Conservation (phyloP, 805 yeast species). For the Teunomyces stri region DNA sequence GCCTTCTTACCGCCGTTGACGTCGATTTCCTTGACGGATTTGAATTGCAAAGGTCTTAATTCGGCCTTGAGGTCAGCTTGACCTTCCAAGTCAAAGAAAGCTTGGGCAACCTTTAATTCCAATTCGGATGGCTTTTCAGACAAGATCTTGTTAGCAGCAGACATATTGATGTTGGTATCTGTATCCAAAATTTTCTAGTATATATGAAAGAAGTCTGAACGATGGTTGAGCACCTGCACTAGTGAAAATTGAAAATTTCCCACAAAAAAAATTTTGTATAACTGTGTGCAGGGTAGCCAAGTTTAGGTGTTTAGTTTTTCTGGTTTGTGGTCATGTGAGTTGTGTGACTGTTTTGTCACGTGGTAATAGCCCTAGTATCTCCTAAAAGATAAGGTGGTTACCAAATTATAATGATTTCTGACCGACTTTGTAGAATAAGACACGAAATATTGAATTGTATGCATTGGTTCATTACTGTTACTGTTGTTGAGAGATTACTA, state of each 20-base stretch:
- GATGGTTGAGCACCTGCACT: background rate
- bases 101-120: conserved; percentile 99
- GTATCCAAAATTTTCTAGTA: conserved; percentile 11
- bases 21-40: conserved; percentile 96
- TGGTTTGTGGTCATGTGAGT: conserved; percentile 9
- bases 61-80: conserved; percentile 97
- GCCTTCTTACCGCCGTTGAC: conserved; percentile 99
- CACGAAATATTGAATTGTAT: too few species aligned
- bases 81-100: conserved; percentile 94
- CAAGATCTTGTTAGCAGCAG: conserved; percentile 95
- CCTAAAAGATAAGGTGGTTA: too few species aligned
- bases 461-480: too few species aligned
- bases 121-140: conserved; percentile 95
- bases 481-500: too few species aligned
- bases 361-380: background rate
- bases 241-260: conserved; percentile 4
- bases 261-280: conserved; percentile 3
- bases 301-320: background rate
- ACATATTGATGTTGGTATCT: conserved; percentile 53
- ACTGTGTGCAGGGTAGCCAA: background rate
- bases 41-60: conserved; percentile 97
- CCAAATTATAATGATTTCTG: too few species aligned
- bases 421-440: too few species aligned
- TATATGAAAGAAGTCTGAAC: conserved; percentile 4
- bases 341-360: conserved; percentile 12